Conservation (phyloP, 257 asterid species). For the Solanum ossicruentum region DNA sequence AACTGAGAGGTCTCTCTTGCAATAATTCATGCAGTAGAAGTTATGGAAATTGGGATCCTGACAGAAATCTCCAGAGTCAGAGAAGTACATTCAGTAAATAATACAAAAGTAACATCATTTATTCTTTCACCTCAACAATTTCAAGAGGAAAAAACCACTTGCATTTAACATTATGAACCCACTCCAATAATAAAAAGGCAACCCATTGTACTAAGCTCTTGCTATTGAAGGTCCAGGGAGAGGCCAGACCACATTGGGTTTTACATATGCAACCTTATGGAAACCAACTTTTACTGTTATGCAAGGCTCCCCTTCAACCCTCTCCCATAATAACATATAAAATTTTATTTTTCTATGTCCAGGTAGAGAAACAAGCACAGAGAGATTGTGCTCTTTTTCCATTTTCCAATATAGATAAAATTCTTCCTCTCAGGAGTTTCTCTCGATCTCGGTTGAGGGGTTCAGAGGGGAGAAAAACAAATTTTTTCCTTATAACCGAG, state of each 20-base stretch:
- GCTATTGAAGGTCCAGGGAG: not conserved
- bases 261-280: not conserved
- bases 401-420: not conserved
- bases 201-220: not conserved
- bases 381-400: not conserved
- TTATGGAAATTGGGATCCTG: not conserved
- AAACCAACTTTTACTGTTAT: not conserved
- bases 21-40: not conserved
- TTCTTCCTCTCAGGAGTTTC: not conserved
- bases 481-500: not conserved
- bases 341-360: not conserved
- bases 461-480: not conserved
- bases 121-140: not conserved
- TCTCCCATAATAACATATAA: not conserved
- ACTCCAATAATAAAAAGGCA: not conserved
- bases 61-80: not conserved
- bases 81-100: not conserved
- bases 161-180: not conserved
- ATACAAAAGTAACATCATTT: not conserved
- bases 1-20: not conserved
- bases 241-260: not conserved
- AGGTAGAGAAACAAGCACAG: not conserved
- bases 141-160: not conserved
- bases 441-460: not conserved
- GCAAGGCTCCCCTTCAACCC: not conserved